Conservation (phyloP, 2,329 filamentous ascomycete species). For the Knufia fluminis region DNA sequence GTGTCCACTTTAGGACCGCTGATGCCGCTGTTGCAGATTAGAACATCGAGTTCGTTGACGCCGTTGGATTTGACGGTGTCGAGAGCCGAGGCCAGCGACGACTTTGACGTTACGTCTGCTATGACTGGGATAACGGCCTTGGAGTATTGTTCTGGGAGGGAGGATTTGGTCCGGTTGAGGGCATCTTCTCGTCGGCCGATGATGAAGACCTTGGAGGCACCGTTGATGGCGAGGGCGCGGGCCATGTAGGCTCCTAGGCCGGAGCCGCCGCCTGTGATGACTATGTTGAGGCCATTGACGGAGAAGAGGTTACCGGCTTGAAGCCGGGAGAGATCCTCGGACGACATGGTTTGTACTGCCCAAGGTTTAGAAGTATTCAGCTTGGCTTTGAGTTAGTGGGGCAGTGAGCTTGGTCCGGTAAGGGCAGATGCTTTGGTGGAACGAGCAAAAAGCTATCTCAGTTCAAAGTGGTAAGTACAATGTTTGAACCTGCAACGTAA, state of each 20-base stretch:
- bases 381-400: neutral
- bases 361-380: neutral
- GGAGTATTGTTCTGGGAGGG: conserved; percentile 20
- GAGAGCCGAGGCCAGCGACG: conserved; percentile 25
- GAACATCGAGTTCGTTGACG: conserved; percentile 29
- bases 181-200: conserved; percentile 39
- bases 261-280: conserved; percentile 46
- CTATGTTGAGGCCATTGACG: conserved; percentile 42
- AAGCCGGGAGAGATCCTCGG: conserved; percentile 6
- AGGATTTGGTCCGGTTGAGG: conserved; percentile 34
- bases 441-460: too few relatives aligned
- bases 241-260: conserved; percentile 37
- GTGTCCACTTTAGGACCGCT: conserved; percentile 28
- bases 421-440: too few relatives aligned
- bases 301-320: conserved; percentile 33
- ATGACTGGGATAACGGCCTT: conserved; percentile 34
- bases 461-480: too few relatives aligned
- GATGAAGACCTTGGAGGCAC: conserved; percentile 45
- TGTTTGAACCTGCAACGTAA: too few relatives aligned
- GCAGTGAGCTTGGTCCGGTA: too few relatives aligned
- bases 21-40: conserved; percentile 31
- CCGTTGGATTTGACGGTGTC: conserved; percentile 28
- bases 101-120: conserved; percentile 35
- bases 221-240: conserved; percentile 35
- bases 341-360: neutral